Conservation (phyloP, 257 asterid genomes). For the Pogostemon cablin region DNA sequence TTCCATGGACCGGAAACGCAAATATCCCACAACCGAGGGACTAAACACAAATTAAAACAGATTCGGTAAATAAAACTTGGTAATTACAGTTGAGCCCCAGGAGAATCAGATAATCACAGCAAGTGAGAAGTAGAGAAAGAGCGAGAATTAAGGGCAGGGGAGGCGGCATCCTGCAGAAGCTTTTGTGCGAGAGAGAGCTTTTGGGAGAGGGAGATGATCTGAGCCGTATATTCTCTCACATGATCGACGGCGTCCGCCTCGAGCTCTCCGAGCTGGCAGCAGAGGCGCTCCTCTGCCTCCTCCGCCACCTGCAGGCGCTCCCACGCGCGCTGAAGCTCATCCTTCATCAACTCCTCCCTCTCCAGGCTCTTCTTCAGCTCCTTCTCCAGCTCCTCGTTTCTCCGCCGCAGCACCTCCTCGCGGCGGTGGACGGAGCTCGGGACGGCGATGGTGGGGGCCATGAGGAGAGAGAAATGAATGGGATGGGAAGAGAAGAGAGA, state of each 20-base stretch:
- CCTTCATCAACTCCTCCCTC: conserved; percentile 59
- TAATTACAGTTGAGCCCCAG: background rate
- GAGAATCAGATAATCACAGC: background rate
- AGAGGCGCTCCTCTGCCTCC: conserved; percentile 90
- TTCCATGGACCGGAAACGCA: conserved; percentile 25
- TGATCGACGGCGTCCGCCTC: conserved; percentile 81
- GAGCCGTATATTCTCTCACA: conserved; percentile 52
- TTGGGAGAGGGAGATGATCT: conserved; percentile 43
- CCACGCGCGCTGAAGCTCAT: conserved; percentile 44
- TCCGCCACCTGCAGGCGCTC: conserved; percentile 66
- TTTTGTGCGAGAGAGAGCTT: conserved; percentile 56
- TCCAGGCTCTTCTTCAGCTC: conserved; percentile 55
- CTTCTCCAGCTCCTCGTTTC: conserved; percentile 70
- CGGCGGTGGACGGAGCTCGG: conserved; percentile 23
- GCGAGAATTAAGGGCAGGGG: conserved; percentile 20
- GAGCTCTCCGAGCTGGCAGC: conserved; percentile 74
- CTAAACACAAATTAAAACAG: background rate
- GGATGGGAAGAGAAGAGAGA: background rate
- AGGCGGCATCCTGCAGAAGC: conserved; percentile 38
- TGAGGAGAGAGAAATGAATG: background rate
- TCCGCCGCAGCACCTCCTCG: conserved; percentile 39
- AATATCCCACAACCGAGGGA: conserved; percentile 19
- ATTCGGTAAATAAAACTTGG: background rate
- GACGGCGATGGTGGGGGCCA: conserved; percentile 44
- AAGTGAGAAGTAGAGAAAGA: conserved; percentile 10